Base-by-base conservation (phyloP, 2,329 filamentous ascomycete species). In the Dactylellina cionopaga region DNA sequence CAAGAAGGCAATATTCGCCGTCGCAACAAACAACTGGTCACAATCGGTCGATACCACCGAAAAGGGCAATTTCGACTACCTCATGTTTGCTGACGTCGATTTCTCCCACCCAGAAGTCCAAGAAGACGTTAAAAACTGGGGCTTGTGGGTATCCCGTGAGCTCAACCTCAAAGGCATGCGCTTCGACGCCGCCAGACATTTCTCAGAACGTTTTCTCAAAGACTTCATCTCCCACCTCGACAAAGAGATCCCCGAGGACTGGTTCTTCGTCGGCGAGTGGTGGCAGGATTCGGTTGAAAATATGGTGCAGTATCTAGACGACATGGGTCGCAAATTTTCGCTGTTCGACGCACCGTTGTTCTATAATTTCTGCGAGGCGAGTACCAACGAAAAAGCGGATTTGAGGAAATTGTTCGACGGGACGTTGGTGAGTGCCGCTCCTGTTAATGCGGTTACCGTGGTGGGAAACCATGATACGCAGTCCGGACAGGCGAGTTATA, bases 391-490 rank as follows among this genome's bases (percentile, higher is more conserved):
- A 46, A 82, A 82, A 1, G 85, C 83, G 0, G 89, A 92, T 78
- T 80, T 92, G 31, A 81, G 88, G n/a, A 83, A 82, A 52, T 83
- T 91, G 1, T 89, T 90, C 76, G 84, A 88, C 49, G 81, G 82
- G 31, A 86, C 87, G 0, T 79, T 91, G 62, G 87, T 89, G 0
- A 76, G 84, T 22, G 78, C 78, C 13, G 81, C 82, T 54, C 87
- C 87, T 0, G 78, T 83, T 2, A 84, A 85, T 76, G 85, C 88
- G 6, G 86, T 89, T 52, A 91, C 89, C 0, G 84, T 91, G 3
- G 88, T 91, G 0, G 87, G 87, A 80, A 91, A 90, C 79, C 89
- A 91, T 80, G 89, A 92, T 78, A 91, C 89, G 0, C 86, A 86
- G 82, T 82, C 85, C 31, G 87, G 87, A 29, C 88, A 90, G 78